Conservation (phyloP, 805 yeast genomes). For the Lachancea lanzarotensis region DNA sequence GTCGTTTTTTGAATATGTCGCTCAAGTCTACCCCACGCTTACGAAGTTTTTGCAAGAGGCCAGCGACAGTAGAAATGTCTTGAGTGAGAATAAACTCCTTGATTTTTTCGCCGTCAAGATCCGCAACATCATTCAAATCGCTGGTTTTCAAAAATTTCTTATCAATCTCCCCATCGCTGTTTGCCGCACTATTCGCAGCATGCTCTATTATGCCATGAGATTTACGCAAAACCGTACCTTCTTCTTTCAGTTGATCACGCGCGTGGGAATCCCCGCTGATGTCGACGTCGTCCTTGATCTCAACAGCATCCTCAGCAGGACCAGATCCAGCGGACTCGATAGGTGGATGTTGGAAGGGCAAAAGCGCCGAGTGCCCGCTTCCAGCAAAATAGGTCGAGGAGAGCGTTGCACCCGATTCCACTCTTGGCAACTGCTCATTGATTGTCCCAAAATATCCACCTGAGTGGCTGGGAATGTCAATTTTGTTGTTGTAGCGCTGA, state of each 20-base stretch:
- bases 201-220: conserved; percentile 14
- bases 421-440: neutral
- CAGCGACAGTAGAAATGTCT: conserved; percentile 35
- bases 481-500: conserved; percentile 19
- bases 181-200: neutral
- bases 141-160: conserved; percentile 14
- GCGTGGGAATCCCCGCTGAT: conserved; percentile 10
- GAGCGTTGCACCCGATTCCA: conserved; percentile 11
- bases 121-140: conserved; percentile 26
- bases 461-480: conserved; percentile 1
- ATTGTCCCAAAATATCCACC: neutral
- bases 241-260: conserved; percentile 18
- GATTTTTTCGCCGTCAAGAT: conserved; percentile 33
- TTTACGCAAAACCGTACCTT: conserved; percentile 23
- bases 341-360: conserved; percentile 34
- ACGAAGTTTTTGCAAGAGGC: conserved; percentile 36
- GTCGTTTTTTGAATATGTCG: conserved; percentile 30
- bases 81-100: conserved; percentile 35
- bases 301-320: conserved; percentile 30
- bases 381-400: conserved; percentile 24
- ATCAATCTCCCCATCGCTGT: neutral
- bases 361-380: conserved; percentile 30
- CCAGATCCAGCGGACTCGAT: conserved; percentile 17
- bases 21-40: conserved; percentile 37
- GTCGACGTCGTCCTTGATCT: conserved; percentile 20